Base-by-base conservation (phyloP, 306 rosid genomes). In the Quercus agrifolia region DNA sequence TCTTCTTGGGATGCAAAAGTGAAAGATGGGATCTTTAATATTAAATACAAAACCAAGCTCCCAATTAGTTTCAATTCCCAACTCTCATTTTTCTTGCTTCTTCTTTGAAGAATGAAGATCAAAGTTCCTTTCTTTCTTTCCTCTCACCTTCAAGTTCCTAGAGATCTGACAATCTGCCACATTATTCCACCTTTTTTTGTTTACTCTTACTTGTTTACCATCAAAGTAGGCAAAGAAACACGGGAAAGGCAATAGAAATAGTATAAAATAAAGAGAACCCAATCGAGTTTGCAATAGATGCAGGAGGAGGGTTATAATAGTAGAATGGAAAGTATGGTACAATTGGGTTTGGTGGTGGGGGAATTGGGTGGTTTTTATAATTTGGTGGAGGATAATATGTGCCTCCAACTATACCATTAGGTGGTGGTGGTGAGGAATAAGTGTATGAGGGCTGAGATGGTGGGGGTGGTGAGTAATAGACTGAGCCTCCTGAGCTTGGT, bases 271-370 rank as follows among this genome's bases (percentile, higher is more conserved):
- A 54, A 1, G 81, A 54, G 11, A 51, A 3, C 63, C 57, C 71
- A 33, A 79, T 31, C 14, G 88, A 38, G 71, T 75, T n/a, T 18
- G 85, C 80, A n/a, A 11, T 1, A 8, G 98, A 83, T 1, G 90
- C 79, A 1, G 91, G 90, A 15, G 98, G 99, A 21, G 98, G 98
- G 70, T 33, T 87, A 57, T 96, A 62, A 66, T 76, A 96, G 82
- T 90, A 96, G 77, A 85, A 96, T 1, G 99, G 99, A 57, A 93
- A 96, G 73, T 96, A 96, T 0, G 98, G 96, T 10, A 96, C 97
- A 74, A 96, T 93, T 23, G 98, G 99, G 77, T 96, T 96, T 2
- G 99, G 99, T 5, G 99, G 99, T n/a, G 99, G 98, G 1, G 98
- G 98, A 1, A 77, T 52, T 0, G 94, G 94, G 72, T 92, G 90